These are phyloP conservation scores for Tricholoma sp. DNA, from an alignment of 768 basidiomycete genomes.

Conservation along the genomic window DNA sequence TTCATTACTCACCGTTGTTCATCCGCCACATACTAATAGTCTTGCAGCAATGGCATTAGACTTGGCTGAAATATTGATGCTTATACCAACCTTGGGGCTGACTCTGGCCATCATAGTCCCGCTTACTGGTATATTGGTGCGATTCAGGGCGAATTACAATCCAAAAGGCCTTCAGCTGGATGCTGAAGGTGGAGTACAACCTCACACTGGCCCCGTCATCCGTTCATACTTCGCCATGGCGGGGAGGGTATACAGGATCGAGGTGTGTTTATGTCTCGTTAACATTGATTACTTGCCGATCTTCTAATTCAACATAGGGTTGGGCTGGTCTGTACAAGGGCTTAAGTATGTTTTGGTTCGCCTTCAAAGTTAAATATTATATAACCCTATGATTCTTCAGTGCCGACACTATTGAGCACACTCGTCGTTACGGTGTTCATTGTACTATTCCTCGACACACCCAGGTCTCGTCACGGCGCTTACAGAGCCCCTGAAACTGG, in stretches of 20 bases:
- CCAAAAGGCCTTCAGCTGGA: constrained; percentile 81
- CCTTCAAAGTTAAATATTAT: background rate
- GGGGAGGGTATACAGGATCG: constrained; percentile 60
- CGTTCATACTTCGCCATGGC: constrained; percentile 74
- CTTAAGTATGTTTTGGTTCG: constrained; percentile 36
- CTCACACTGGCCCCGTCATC: constrained; percentile 75
- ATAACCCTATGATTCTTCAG: constrained; percentile 18
- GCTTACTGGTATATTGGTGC: constrained; percentile 63
- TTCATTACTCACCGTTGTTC: no score
- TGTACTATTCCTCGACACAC: constrained; percentile 51
- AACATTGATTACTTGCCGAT: constrained; percentile 1
- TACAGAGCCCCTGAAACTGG: constrained; percentile 62
- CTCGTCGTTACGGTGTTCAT: constrained; percentile 53
- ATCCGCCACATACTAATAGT: no score
- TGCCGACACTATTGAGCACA: constrained; percentile 44
- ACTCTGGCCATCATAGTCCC: constrained; percentile 57
- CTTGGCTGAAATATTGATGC: constrained; percentile 31
- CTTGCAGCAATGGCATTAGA: constrained; percentile 14
- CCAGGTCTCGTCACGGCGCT: constrained; percentile 54
- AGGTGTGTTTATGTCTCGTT: constrained; percentile 39
- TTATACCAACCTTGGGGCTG: constrained; percentile 42
- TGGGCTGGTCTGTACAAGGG: constrained; percentile 79
- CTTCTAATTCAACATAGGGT: constrained; percentile 33
- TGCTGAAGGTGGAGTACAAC: constrained; percentile 66
- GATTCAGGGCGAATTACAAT: constrained; percentile 81